Evolutionary conservation across 306 rosid genomes (phyloP), one percentile per base, ranked within the genome.

Genomic region (Cicer judaicum): DNA sequence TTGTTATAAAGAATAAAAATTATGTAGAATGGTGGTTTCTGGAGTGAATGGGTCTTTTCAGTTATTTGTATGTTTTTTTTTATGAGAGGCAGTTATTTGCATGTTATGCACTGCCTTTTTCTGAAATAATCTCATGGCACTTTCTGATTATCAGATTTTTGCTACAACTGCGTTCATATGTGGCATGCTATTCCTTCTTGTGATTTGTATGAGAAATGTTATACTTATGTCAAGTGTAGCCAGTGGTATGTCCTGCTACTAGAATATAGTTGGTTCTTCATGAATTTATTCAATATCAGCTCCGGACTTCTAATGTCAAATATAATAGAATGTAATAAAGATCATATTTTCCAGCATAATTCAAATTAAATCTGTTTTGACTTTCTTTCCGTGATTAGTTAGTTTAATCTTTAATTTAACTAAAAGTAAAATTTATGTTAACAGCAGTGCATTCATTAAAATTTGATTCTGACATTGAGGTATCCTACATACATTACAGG

Each of bases 151-250:
- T 83, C 96, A 93, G 98, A 88, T 93, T 75, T 93, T 89, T 77
- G 92, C 98, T 74, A 89, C 98, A 5, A 57, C 80, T 69, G 68
- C 79, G 78, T 87, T 93, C 83, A 87, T 97, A 88, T 93, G 98
- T 86, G 98, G 91, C 84, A 83, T 84, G 77, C 77, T 93, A 75
- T 77, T 93, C 78, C 96, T 93, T 85, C 91, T 93, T 77, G n/a
- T 39, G 50, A 50, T 42, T 12, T 63, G 46, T 54, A 53, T 18
- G 34, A 42, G 56, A 75, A 24, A 77, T 68, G 7, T 60, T 69
- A 49, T 67, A 48, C 81, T 70, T 60, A 14, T 39, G 52, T 38
- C 57, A 39, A 60, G 16, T 38, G 44, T 39, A 60, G 14, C 19
- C 5, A 69, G 36, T 3, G 60, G 43, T 56, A 53, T 21, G 53